Base-by-base conservation (phyloP, 1,284 basidiomycete species). In the Papiliotrema nemorosa region DNA sequence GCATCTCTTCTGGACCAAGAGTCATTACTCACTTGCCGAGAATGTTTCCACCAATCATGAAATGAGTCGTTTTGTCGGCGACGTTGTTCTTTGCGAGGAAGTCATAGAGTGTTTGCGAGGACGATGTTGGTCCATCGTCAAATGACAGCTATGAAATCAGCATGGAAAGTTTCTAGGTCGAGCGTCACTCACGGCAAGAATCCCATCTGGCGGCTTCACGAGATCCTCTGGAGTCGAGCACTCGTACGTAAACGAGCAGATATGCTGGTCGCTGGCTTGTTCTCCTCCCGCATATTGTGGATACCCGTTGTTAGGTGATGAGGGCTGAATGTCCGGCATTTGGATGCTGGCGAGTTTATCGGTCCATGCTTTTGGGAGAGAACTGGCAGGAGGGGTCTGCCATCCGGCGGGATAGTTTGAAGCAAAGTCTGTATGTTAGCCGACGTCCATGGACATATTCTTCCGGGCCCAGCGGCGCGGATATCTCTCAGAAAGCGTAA, bases 121-220 rank as follows among this genome's bases (percentile, higher is more conserved):
- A 76, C 4, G 74, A 67, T 7, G 77, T 75, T 10, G 80, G 80
- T 24, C 79, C 79, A 57, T 80, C 78, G 58, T 79, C 78, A 63
- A 78, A 79, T 14, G 66, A 64, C n/a, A 73, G 58, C 61, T 70
- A 52, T 37, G 49, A 24, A 29, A 41, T 57, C 52, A 56, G 45
- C 12, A 1, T 7, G 35, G 10, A 22, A 40, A 18, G 13, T 16
- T 12, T 14, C 3, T 27, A n/a, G 13, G 20, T 26, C 36, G 21
- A 37, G n/a, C n/a, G n/a, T 7, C 14, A 67, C 69, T 54, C 48
- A 70, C 67, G 9, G 69, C 68, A 22, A 72, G 56, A 22, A 58
- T 53, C 14, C 67, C 66, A 20, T 66, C 60, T 9, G 70, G 68
- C 3, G 66, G 64, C 22, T 50, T 53, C 42, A 64, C 60, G 22